These are phyloP conservation scores for Persicaria tinctoria DNA, from an alignment of 148 eudicot genomes.

Conservation along the genomic window DNA sequence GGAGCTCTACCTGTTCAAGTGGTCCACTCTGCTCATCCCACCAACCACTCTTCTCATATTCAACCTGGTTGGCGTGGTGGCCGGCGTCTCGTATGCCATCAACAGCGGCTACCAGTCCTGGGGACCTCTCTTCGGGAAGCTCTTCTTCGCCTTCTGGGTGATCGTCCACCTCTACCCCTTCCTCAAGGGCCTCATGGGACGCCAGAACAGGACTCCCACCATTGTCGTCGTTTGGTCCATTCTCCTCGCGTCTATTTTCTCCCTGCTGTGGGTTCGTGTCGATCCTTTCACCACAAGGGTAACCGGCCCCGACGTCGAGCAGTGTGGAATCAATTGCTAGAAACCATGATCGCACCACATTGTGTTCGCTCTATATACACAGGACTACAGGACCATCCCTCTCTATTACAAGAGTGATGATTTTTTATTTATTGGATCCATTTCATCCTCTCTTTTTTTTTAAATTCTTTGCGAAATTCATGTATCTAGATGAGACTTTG, in stretches of 20 bases:
- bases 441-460: not conserved
- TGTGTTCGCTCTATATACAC: not conserved
- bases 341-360: not conserved
- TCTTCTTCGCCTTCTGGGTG: slow-evolving; percentile 59
- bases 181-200: slow-evolving; percentile 59
- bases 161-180: slow-evolving; percentile 56
- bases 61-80: slow-evolving; percentile 44
- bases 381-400: not conserved
- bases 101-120: slow-evolving; percentile 54
- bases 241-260: slow-evolving; percentile 57
- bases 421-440: not conserved
- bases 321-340: slow-evolving; percentile 49
- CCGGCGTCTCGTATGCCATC: slow-evolving; percentile 42
- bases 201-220: slow-evolving; percentile 44
- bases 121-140: slow-evolving; percentile 54
- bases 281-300: slow-evolving; percentile 44
- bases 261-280: slow-evolving; percentile 48
- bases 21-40: slow-evolving; percentile 54
- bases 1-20: slow-evolving; percentile 50
- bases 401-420: not conserved
- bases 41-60: slow-evolving; percentile 46
- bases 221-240: slow-evolving; percentile 55
- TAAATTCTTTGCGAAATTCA: not conserved
- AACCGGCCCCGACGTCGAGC: slow-evolving; percentile 28
- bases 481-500: slow-evolving; percentile 18